Evolutionary conservation across 345 rosid genomes (phyloP).

Genomic region (Eucalyptus marginata): DNA sequence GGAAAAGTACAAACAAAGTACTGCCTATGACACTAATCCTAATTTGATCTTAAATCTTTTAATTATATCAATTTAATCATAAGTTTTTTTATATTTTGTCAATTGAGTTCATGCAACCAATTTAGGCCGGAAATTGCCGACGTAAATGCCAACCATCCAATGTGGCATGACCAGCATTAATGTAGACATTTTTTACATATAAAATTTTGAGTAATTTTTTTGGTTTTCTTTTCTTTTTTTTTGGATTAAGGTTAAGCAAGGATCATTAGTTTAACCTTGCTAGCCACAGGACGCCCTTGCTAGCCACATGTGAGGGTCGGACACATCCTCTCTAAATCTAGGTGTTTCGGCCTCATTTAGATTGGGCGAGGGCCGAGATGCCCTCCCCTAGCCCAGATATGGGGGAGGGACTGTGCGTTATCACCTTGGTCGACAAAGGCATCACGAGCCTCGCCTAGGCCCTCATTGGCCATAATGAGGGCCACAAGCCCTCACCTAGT

Average conservation of each 20-base stretch:
- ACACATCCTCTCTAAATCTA: too few relatives aligned
- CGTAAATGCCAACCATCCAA: rapidly evolving
- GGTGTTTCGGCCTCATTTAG: rapidly evolving
- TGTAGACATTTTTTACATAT: too few relatives aligned
- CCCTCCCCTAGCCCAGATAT: rapidly evolving
- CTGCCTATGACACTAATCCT: too few relatives aligned
- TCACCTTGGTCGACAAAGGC: not conserved
- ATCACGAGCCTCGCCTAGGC: rapidly evolving
- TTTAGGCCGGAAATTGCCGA: rapidly evolving
- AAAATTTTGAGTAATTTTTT: too few relatives aligned
- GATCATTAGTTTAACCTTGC: not conserved
- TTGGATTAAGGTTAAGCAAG: not conserved
- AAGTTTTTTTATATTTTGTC: rapidly evolving
- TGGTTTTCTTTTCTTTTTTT: rapidly evolving
- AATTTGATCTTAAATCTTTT: rapidly evolving
- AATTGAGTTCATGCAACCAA: not conserved
- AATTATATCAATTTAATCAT: too few relatives aligned
- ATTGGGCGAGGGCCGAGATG: not conserved
- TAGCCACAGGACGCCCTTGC: too few relatives aligned
- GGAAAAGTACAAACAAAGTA: not conserved
- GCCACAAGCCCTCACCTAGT: not conserved
- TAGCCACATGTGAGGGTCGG: not conserved
- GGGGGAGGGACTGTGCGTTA: rapidly evolving
- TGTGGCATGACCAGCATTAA: rapidly evolving
- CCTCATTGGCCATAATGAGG: not conserved